phyloP scores from a whole-genome alignment of 1,284 basidiomycete species.

The Acaromyces ingoldii region DNA sequence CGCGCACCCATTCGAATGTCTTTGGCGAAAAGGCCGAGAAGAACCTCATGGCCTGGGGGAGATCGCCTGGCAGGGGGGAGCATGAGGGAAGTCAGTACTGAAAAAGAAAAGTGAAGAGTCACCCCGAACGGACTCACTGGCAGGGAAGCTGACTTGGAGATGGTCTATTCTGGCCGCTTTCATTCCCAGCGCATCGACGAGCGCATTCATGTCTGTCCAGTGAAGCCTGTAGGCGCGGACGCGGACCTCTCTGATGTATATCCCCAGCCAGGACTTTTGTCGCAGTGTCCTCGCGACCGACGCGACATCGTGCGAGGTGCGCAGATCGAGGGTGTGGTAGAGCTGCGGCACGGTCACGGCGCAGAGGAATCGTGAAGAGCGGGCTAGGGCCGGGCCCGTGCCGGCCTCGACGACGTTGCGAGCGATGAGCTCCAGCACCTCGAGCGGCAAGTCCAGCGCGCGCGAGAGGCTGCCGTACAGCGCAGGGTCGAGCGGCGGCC shows the following conservation, averaged over 20 bases:
- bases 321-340: not conserved
- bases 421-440: not conserved
- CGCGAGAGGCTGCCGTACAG: not conserved
- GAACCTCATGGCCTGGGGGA: not conserved
- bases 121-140: no score
- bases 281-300: not conserved
- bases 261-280: not conserved
- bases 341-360: not conserved
- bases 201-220: not conserved
- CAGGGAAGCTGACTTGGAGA: not conserved
- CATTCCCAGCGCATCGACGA: not conserved
- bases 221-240: not conserved
- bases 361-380: not conserved
- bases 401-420: not conserved
- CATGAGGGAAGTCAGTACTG: no score
- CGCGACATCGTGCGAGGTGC: not conserved
- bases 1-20: conserved; percentile 1
- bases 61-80: no score
- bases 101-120: no score
- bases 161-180: not conserved
- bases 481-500: not conserved
- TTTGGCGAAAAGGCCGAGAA: not conserved
- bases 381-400: not conserved
- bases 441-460: not conserved
- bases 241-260: not conserved